These are phyloP conservation scores for Alternaria sp. DNA, from an alignment of 2,329 filamentous ascomycete genomes.

Conservation along the genomic window DNA sequence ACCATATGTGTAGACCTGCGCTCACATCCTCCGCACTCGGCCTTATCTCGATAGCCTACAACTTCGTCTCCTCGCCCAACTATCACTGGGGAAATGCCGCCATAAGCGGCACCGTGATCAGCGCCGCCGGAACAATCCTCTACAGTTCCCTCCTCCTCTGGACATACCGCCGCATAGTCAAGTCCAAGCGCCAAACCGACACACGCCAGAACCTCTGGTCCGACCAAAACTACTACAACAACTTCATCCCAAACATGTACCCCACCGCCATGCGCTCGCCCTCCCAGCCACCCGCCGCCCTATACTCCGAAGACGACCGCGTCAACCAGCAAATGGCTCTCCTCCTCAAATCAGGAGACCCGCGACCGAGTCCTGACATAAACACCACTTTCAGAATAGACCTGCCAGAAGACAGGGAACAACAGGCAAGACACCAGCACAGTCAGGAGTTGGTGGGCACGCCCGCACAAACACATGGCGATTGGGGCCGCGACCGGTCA, in stretches of 20 bases:
- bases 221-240: slow-evolving; percentile 52
- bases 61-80: slow-evolving; percentile 51
- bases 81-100: slow-evolving; percentile 54
- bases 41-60: slow-evolving; percentile 57
- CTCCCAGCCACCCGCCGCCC: slow-evolving; percentile 29
- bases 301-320: slow-evolving; percentile 56
- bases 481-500: slow-evolving; percentile 32
- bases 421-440: slow-evolving; percentile 29
- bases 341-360: slow-evolving; percentile 50
- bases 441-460: slow-evolving; percentile 44
- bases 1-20: slow-evolving; percentile 40
- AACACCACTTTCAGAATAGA: slow-evolving; percentile 53
- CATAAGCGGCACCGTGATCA: slow-evolving; percentile 52
- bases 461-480: slow-evolving; percentile 26
- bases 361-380: slow-evolving; percentile 41
- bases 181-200: slow-evolving; percentile 30
- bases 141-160: slow-evolving; percentile 53
- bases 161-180: slow-evolving; percentile 50
- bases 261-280: slow-evolving; percentile 43
- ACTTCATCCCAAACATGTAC: slow-evolving; percentile 57
- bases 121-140: slow-evolving; percentile 47
- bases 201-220: slow-evolving; percentile 40
- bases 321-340: slow-evolving; percentile 60
- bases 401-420: slow-evolving; percentile 44
- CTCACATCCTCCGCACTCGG: slow-evolving; percentile 55